Evolutionary conservation across 768 basidiomycete genomes (phyloP).

Genomic region (Kondoa subrosea): DNA sequence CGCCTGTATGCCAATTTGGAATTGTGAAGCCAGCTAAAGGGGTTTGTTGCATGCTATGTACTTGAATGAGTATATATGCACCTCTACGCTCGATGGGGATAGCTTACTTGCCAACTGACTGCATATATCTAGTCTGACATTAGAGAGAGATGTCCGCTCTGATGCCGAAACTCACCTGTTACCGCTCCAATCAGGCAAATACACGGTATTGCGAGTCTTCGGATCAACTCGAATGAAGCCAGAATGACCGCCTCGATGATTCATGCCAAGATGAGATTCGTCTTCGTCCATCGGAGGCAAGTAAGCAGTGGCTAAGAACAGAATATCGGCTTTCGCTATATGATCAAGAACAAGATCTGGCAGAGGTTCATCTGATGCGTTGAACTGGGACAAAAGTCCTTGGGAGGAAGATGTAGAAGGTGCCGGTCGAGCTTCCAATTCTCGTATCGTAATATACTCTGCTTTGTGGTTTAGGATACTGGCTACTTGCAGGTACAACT

Average conservation of each 20-base stretch:
- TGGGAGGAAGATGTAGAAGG: background rate
- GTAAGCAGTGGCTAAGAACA: constrained; percentile 45
- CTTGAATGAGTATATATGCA: background rate
- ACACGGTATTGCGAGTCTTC: constrained; percentile 42
- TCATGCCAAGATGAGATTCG: constrained; percentile 45
- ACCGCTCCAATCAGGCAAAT: constrained; percentile 48
- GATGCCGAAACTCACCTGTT: constrained; percentile 34
- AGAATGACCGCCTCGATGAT: constrained; percentile 48
- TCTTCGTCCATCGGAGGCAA: constrained; percentile 35
- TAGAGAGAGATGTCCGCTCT: background rate
- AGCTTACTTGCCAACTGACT: constrained; percentile 42
- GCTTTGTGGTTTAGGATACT: background rate
- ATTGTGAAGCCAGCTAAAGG: constrained; percentile 47
- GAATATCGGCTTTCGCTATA: constrained; percentile 41
- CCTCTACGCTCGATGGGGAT: background rate
- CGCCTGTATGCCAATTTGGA: constrained; percentile 41
- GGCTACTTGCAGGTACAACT: background rate
- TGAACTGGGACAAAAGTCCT: constrained; percentile 7
- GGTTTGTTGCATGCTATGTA: constrained; percentile 37
- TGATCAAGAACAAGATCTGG: constrained; percentile 41
- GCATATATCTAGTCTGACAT: constrained; percentile 36
- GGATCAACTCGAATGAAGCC: constrained; percentile 48
- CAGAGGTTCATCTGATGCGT: constrained; percentile 41
- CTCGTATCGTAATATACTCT: constrained; percentile 6
- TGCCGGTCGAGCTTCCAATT: background rate